Base-by-base conservation (phyloP, 2,329 filamentous ascomycete species). In the Pseudogymnoascus sp. region DNA sequence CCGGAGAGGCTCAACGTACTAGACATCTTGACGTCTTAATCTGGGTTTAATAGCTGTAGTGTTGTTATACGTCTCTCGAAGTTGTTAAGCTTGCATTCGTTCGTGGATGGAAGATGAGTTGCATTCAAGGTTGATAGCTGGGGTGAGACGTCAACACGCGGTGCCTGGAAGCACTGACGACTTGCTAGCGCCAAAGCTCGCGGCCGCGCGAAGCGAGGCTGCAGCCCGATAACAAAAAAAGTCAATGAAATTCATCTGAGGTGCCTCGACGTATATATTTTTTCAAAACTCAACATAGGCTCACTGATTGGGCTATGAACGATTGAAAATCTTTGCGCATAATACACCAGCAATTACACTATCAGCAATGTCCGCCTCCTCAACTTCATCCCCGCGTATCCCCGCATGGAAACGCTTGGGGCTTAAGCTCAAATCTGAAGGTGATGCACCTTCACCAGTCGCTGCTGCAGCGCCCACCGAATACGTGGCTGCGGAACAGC, bases 331-430 rank as follows among this genome's bases (percentile, higher is more conserved):
- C 12, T 29, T 15, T 61, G 35, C 60, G 44, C 44, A 58, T 48
- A 35, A 21, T 58, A 55, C 31, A 51, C 27, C 42, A 38, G 10
- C 27, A 48, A 61, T 51, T 48, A 33, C 17, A 61, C 31, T 13
- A 55, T 27, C 60, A 9, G 41, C 58, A 44, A 61, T 61, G 62
- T 44, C 58, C 41, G 21, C 58, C 38, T 55, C 63, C 36, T 55
- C 55, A 51, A 59, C 42, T n/a, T 51, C 35, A 55, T 35, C 38
- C 62, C 59, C 66, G 67, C 68, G 69, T 68, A 72, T 81, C 58
- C 83, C 84, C 33, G 82, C 84, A 64, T 86, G 82, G 82, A 85
- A 84, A 71, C 77, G 80, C 69, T 73, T 85, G 62, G 83, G 83
- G 36, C 75, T 85, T 64, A 84, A 84, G 74, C 75, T 84, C 67